Base-by-base conservation (phyloP, 805 yeast genomes). In the Lipomyces lipofer region DNA sequence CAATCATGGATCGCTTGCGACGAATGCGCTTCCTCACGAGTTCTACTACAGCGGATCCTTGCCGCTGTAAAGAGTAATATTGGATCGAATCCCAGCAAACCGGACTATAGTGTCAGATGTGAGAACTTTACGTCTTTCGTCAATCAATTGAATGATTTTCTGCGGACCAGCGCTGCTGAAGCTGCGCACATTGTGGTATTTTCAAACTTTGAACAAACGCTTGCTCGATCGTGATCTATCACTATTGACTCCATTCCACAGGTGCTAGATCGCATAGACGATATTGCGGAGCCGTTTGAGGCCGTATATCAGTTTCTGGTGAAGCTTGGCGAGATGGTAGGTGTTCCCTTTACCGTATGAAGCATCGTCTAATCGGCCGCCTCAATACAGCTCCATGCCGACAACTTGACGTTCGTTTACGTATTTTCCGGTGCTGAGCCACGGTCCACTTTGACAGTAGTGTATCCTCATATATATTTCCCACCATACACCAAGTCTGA, bases 1-100 rank as follows among this genome's bases (percentile, higher is more conserved):
- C 43, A 50, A 25, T 15, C 54, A 15, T 56, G 60, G 61, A 46
- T 57, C 36, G 15, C 49, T 2, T 47, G 61, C 33, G 61, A 57
- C 30, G 59, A 57, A 25, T 54, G 59, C 30, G 49, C 44, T 4
- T n/a, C 54, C 9, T 21, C 36, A 12, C 51, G 56, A 24, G 36
- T 50, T 12, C 36, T 45, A 15, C 40, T 54, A 19, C 58, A 54
- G 24, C 58, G 58, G 15, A 54, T 50, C n/a, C 13, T 38, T 13
- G 46, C 56, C 2, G 39, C 55, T 3, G 28, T 54, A 4, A 43
- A 49, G 6, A 17, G 29, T 13, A 35, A 19, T 19, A 25, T 30
- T 24, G 21, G 17, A 21, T n/a, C 15, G 22, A 42, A 40, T 15
- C 17, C 40, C 15, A 28, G 19, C 22, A 30, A 13, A 8, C 7